phyloP scores from a whole-genome alignment of 202 grass and related monocot species.

The Carex arenaria region DNA sequence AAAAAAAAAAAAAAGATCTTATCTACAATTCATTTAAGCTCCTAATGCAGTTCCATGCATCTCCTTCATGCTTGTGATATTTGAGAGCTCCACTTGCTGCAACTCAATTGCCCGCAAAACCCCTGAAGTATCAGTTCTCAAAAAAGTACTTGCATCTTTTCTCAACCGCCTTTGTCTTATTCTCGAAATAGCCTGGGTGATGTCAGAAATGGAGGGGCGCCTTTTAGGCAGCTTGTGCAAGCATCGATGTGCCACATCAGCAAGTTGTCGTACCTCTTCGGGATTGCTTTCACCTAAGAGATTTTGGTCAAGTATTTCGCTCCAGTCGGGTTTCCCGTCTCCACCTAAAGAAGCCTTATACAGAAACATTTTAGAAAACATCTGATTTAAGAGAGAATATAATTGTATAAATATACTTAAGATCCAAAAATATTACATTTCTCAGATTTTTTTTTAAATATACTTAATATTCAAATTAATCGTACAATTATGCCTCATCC shows the following conservation, averaged over 20 bases:
- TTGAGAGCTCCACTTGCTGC: slow-evolving; percentile 68
- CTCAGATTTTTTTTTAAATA: too few relatives aligned
- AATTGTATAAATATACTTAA: background rate
- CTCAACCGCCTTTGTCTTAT: slow-evolving; percentile 44
- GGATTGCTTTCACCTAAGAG: slow-evolving; percentile 41
- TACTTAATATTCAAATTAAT: too few relatives aligned
- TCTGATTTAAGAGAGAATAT: background rate
- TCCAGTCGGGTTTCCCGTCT: slow-evolving; percentile 75
- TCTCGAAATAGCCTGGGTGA: slow-evolving; percentile 67
- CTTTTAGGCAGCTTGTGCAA: slow-evolving; percentile 77
- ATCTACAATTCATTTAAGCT: slow-evolving; percentile 17
- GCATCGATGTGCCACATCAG: slow-evolving; percentile 67
- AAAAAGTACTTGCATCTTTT: slow-evolving; percentile 36
- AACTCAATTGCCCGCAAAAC: slow-evolving; percentile 65
- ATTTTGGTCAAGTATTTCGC: slow-evolving; percentile 80
- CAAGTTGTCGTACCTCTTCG: slow-evolving; percentile 63
- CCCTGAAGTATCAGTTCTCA: slow-evolving; percentile 41
- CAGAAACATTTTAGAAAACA: background rate
- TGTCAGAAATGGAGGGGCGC: slow-evolving; percentile 75
- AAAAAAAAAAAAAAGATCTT: background rate
- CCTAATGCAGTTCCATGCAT: slow-evolving; percentile 14
- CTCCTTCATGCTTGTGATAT: slow-evolving; percentile 61
- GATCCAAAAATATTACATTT: too few relatives aligned
- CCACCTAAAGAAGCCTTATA: slow-evolving; percentile 78
- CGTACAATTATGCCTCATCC: too few relatives aligned